Base-by-base conservation (phyloP, 768 basidiomycete species). In the Leucocoprinus sp. region DNA sequence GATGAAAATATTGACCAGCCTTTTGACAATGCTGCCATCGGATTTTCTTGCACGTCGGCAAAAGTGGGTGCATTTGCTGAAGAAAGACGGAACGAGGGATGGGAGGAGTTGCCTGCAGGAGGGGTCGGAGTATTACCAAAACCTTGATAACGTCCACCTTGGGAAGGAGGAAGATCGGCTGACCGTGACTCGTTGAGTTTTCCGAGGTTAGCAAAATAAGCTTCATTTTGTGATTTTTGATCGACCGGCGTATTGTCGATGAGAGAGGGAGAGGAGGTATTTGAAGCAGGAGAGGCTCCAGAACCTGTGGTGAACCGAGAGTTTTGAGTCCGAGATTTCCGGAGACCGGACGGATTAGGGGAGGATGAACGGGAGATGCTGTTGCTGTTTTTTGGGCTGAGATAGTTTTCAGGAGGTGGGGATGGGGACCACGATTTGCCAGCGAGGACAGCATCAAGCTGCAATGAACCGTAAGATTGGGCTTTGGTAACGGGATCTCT, bases 1-100 rank as follows among this genome's bases (percentile, higher is more conserved):
- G 86, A 75, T 22, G 90, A 85, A 58, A 99, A 84, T n/a, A 98
- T 64, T 19, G 91, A 90, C 96, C 96, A 98, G 36, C 93, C 92
- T 67, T 97, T 97, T 55, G 78, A 78, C 11, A 97, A 63, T 0
- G 95, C 93, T 7, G 77, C 80, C 28, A 84, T 62, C 0, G 95
- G 95, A 57, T 91, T 90, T 36, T 84, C 78, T 60, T 95, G 89
- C 23, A 98, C 64, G 15, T 99, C 93, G 33, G 68, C 63, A 2
- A 97, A 59, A 0, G 81, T 74, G 0, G 95, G 95, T 8, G 84
- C 82, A 26, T 83, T 76, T 8, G 82, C 78, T 22, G 90, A 93
- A 3, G 90, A 90, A 33, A 88, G 67, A 4, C 74, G 69, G 55
- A 72, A 81, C 2, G 87, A 77, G 2, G 89, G 82, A 60, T 86